Percentiles rank a stretch among this genome's conserved stretches.
phyloP scores from a whole-genome alignment of 805 yeast species.

The Kuraishia hungarica region DNA sequence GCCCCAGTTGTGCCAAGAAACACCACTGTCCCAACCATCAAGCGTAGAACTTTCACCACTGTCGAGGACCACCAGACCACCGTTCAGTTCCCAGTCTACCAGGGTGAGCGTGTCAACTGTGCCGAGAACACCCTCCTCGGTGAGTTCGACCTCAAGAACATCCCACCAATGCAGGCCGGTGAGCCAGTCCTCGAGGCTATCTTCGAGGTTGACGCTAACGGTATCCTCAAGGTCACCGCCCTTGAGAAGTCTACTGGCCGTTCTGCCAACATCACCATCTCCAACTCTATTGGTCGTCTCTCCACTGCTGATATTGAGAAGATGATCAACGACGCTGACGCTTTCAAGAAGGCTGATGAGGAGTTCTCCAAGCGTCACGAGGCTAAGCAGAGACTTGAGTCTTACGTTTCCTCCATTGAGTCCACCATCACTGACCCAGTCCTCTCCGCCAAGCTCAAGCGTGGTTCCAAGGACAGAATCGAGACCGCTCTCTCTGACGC shows the following conservation, averaged over 20 bases:
- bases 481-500: constrained; percentile 98
- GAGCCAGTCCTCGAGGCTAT: constrained; percentile 99
- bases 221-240: constrained; percentile 98
- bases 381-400: constrained; percentile 98
- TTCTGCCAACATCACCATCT: constrained; percentile 96
- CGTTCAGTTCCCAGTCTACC: constrained; percentile 97
- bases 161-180: constrained; percentile 98
- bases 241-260: constrained; percentile 98
- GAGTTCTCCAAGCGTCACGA: constrained; percentile 99
- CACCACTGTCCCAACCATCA: constrained; percentile 98
- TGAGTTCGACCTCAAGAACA: constrained; percentile 96
- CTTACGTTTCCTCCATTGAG: constrained; percentile 94
- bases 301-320: constrained; percentile 94
- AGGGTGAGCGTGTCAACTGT: constrained; percentile 99
- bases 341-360: constrained; percentile 97
- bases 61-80: constrained; percentile 98
- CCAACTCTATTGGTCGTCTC: constrained; percentile 98
- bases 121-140: constrained; percentile 95
- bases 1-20: constrained; percentile 99
- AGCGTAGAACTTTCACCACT: constrained; percentile 98
- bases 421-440: constrained; percentile 97
- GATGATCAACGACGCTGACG: constrained; percentile 98
- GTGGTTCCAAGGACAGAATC: constrained; percentile 93
- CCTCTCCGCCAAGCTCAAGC: constrained; percentile 94
- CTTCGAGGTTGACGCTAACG: constrained; percentile 98